A percentile compares a stretch with the other conserved stretches of the same genome.
These are phyloP conservation scores for Hypoxylon rubiginosum DNA, from an alignment of 2,329 filamentous ascomycete genomes.

Conservation along the genomic window DNA sequence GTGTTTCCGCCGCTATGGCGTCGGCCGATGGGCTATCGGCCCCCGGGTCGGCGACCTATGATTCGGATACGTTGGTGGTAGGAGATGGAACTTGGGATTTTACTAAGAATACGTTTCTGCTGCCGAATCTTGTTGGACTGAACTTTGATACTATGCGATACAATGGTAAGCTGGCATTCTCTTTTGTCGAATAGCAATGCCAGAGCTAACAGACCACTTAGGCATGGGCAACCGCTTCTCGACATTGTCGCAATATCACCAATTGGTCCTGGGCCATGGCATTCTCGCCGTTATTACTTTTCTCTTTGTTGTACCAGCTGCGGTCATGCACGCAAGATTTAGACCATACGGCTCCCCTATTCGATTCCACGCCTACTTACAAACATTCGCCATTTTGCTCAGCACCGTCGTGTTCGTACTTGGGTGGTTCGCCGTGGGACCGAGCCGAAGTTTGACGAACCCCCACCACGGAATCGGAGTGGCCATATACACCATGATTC, in stretches of 20 bases:
- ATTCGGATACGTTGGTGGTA: constrained; percentile 79
- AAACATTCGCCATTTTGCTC: constrained; percentile 76
- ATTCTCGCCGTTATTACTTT: constrained; percentile 80
- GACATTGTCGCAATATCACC: constrained; percentile 76
- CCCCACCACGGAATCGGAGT: constrained; percentile 88
- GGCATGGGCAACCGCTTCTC: constrained; percentile 87
- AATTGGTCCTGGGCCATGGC: constrained; percentile 77
- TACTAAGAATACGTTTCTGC: constrained; percentile 79
- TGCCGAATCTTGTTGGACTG: constrained; percentile 81
- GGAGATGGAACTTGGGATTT: constrained; percentile 90
- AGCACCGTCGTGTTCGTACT: constrained; percentile 79
- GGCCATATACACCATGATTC: constrained; percentile 79
- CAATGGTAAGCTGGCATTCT: constrained; percentile 71
- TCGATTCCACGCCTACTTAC: constrained; percentile 79
- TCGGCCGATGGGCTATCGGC: constrained; percentile 73
- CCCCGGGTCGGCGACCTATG: constrained; percentile 79
- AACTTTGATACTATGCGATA: constrained; percentile 87
- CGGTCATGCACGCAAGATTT: constrained; percentile 82
- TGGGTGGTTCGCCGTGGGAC: constrained; percentile 84
- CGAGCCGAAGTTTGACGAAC: constrained; percentile 78
- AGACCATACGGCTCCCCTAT: constrained; percentile 72
- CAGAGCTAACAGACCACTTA: constrained; percentile 53
- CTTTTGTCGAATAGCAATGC: constrained; percentile 2
- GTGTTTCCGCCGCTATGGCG: constrained; percentile 68
- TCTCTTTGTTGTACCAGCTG: constrained; percentile 77